Base-by-base conservation (phyloP, 768 basidiomycete genomes). In the Cyclocybe cylindracea region DNA sequence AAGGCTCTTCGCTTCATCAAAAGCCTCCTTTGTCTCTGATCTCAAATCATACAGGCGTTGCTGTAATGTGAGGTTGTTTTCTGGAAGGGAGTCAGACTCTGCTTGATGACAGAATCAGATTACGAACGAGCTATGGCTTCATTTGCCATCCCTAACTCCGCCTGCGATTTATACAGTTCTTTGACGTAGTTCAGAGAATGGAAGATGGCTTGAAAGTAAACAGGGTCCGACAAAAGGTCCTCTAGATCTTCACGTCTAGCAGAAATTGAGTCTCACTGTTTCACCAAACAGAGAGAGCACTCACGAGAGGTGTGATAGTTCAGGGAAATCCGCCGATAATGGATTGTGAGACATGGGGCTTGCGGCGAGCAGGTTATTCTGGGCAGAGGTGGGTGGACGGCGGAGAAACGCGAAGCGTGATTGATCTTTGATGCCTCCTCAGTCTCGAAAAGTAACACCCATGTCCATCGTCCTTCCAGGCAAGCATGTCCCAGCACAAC, bases 221-320 rank as follows among this genome's bases (percentile, higher is more conserved):
- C 71, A 1, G 86, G 87, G 64, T 97, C 91, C 10, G 79, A 76
- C 16, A 97, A 71, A 4, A 97, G 73, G 62, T 95, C 93, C 67
- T 97, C 91, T n/a, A 98, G 78, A 61, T 94, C 93, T 57, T 91
- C 87, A 45, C 90, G 83, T 58, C 93, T 94, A 45, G 38, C n/a
- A 24, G 31, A 35, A 32, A 46, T 13, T 44, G 46, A 51, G 44
- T 46, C 40, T 34, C 1, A 18, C 39, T 35, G 36, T 13, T 9
- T n/a, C 43, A 14, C 3, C 9, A 31, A 36, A 29, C 7, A 31
- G 34, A 19, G 19, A 18, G 40, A 35, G n/a, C 44, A 61, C 84
- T 65, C 70, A 90, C 90, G 88, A 85, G 63, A 91, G 67, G 64
- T 84, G 75, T 18, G 85, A 72, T 32, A 93, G 72, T 62, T 91